Percentiles rank a stretch among this genome's conserved stretches.
phyloP scores from a whole-genome alignment of 139 green algal genomes.

The Nannochloris sp. region DNA sequence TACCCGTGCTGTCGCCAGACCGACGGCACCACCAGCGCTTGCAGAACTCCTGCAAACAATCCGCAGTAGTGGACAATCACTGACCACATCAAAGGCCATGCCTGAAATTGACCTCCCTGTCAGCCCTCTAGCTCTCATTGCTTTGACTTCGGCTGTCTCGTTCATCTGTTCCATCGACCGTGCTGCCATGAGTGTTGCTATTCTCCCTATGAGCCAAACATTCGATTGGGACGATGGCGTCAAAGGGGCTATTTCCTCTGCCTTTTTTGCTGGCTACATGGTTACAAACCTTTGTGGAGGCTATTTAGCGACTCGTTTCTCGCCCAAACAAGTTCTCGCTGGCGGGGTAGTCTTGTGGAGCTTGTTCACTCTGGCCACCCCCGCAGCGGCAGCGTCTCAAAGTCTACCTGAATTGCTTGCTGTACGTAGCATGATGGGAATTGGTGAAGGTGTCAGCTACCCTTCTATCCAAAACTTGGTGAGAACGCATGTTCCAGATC shows the following conservation, averaged over 20 bases:
- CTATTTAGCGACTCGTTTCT: constrained; percentile 36
- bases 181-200: constrained; percentile 63
- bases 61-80: too few relatives aligned
- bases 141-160: constrained; percentile 26
- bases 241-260: constrained; percentile 60
- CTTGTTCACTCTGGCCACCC: constrained; percentile 69
- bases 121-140: too few relatives aligned
- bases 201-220: constrained; percentile 62
- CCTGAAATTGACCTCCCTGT: too few relatives aligned
- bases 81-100: too few relatives aligned
- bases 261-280: constrained; percentile 67
- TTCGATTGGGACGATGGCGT: constrained; percentile 58
- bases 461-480: constrained; percentile 63
- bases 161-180: constrained; percentile 68
- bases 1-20: too few relatives aligned
- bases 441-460: constrained; percentile 76
- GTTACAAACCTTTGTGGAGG: constrained; percentile 57
- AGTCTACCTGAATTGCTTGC: constrained; percentile 22
- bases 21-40: too few relatives aligned
- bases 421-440: constrained; percentile 49
- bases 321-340: constrained; percentile 54
- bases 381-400: constrained; percentile 34
- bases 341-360: constrained; percentile 64
- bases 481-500: constrained; percentile 35
- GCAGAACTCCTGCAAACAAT: too few relatives aligned